Conservation (phyloP, 441 rosid genomes). For the Lepidium campestre region DNA sequence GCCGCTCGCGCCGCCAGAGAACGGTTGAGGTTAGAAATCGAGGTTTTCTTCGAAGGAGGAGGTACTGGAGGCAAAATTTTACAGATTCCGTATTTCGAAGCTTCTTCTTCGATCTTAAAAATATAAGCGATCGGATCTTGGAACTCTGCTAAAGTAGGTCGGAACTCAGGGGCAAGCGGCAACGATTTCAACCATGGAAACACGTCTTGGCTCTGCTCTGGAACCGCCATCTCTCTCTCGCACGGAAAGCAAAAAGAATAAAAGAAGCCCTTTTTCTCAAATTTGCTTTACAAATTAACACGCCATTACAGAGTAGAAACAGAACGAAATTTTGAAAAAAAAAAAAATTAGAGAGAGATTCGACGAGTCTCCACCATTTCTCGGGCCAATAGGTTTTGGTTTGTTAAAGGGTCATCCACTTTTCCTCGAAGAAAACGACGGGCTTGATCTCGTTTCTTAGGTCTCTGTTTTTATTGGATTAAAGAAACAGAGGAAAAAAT, state of each 20-base stretch:
- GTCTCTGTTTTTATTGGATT: slow-evolving; percentile 26
- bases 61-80: slow-evolving; percentile 91
- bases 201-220: slow-evolving; percentile 54
- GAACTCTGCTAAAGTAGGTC: slow-evolving; percentile 79
- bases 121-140: slow-evolving; percentile 99
- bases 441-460: slow-evolving; percentile 25
- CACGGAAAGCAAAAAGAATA: not conserved
- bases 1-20: slow-evolving; percentile 63
- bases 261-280: not conserved
- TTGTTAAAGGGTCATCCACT: slow-evolving; percentile 8
- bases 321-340: not conserved
- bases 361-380: slow-evolving; percentile 10
- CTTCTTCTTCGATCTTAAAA: slow-evolving; percentile 95
- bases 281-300: not conserved
- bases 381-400: slow-evolving; percentile 13
- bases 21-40: slow-evolving; percentile 69
- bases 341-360: slow-evolving; percentile 4
- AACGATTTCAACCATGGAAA: slow-evolving; percentile 86
- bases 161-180: slow-evolving; percentile 89
- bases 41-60: slow-evolving; percentile 64
- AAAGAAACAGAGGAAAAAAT: slow-evolving; percentile 27
- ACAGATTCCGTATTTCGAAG: slow-evolving; percentile 91
- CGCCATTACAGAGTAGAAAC: slow-evolving; percentile 32
- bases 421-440: slow-evolving; percentile 24
- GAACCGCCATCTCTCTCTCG: slow-evolving; percentile 18